Conservation (phyloP, 352 stramenopile species). For the Nothophytophthora sp. region DNA sequence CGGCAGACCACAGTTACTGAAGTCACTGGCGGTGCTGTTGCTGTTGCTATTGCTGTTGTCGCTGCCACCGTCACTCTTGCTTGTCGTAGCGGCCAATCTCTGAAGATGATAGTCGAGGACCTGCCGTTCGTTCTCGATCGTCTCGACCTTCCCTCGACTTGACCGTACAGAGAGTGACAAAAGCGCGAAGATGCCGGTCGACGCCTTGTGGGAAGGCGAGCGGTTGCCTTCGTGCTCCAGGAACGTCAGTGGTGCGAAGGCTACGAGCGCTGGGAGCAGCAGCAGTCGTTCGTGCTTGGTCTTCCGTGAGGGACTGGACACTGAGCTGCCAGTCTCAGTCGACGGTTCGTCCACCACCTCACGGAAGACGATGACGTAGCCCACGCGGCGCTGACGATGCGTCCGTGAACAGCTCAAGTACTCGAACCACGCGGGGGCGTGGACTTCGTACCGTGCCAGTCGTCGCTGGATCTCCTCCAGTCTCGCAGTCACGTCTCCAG, state of each 20-base stretch:
- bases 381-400: conserved; percentile 44
- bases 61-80: conserved; percentile 3
- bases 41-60: not conserved
- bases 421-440: conserved; percentile 50
- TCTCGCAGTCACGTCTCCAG: not conserved
- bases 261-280: conserved; percentile 34
- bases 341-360: conserved; percentile 9
- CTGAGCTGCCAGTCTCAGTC: too few relatives aligned
- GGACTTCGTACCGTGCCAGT: conserved; percentile 36
- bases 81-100: conserved; percentile 7
- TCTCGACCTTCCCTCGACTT: conserved; percentile 22
- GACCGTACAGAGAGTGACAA: conserved; percentile 42
- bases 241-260: conserved; percentile 44
- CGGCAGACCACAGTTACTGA: not conserved
- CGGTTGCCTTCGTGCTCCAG: conserved; percentile 35
- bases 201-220: too few relatives aligned
- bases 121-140: conserved; percentile 38
- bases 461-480: conserved; percentile 28
- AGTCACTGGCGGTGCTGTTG: not conserved
- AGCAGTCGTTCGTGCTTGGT: conserved; percentile 32
- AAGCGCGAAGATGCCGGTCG: too few relatives aligned
- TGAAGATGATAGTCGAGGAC: conserved; percentile 45
- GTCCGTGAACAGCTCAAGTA: conserved; percentile 45
- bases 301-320: too few relatives aligned
- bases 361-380: conserved; percentile 42